Percentiles rank a stretch among this genome's conserved stretches.
Conservation (phyloP, 1,284 basidiomycete species). For the Clitocybe nebularis region DNA sequence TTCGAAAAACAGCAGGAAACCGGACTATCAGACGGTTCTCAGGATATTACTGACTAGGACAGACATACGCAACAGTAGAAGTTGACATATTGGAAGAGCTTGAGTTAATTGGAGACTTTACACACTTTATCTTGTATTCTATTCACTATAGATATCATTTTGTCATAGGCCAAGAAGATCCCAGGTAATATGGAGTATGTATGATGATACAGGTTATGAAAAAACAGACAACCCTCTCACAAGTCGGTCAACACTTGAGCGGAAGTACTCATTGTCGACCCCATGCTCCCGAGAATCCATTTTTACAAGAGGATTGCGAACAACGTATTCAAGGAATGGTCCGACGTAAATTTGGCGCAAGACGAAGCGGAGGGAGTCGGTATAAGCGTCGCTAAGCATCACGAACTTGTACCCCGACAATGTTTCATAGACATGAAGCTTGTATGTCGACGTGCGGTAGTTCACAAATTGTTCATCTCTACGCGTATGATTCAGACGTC, state of each 20-base stretch:
- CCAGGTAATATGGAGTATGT: slow-evolving; percentile 8
- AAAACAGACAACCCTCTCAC: slow-evolving; percentile 67
- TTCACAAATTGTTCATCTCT: slow-evolving; percentile 90
- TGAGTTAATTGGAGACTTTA: slow-evolving; percentile 6
- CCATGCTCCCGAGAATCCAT: slow-evolving; percentile 81
- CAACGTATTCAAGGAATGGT: slow-evolving; percentile 91
- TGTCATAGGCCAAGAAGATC: too few species aligned
- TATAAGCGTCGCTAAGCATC: slow-evolving; percentile 84
- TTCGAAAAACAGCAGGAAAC: slow-evolving; percentile 32
- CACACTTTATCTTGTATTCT: slow-evolving; percentile 7
- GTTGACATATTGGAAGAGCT: slow-evolving; percentile 1
- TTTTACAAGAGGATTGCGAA: slow-evolving; percentile 82
- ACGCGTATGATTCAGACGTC: slow-evolving; percentile 9
- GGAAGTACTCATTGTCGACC: slow-evolving; percentile 90
- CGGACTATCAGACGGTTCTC: slow-evolving; percentile 7
- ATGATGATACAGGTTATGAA: slow-evolving; percentile 31
- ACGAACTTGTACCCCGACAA: slow-evolving; percentile 93
- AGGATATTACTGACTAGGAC: slow-evolving; percentile 8
- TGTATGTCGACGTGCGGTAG: slow-evolving; percentile 91
- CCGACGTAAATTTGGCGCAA: slow-evolving; percentile 90
- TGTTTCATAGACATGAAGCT: slow-evolving; percentile 91
- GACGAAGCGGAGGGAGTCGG: slow-evolving; percentile 80
- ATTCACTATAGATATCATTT: slow-evolving; percentile 11
- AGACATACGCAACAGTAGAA: not conserved
- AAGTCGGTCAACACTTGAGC: slow-evolving; percentile 76